Evolutionary conservation across 331 rosid species (phyloP).

Genomic region (Dryas integrifolia): DNA sequence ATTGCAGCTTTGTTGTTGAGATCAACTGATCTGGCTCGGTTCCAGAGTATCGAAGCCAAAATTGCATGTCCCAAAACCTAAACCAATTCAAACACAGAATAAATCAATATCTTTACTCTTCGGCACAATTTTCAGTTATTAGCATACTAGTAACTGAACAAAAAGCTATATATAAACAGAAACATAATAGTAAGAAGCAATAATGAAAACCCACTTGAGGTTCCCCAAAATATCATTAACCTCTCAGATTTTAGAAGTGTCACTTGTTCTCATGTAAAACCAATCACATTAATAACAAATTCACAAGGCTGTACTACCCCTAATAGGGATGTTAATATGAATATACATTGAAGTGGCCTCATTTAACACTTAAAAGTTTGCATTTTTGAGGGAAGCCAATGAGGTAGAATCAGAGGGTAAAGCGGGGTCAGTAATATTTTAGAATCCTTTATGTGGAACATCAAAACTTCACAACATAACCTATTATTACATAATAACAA

Average conservation of each 20-base stretch:
- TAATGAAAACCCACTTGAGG: neutral
- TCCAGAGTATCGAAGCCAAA: conserved; percentile 68
- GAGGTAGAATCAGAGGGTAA: neutral
- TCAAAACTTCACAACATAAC: neutral
- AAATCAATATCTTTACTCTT: conserved; percentile 14
- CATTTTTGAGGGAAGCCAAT: neutral
- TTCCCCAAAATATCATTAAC: neutral
- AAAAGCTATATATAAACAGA: neutral
- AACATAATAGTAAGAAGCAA: neutral
- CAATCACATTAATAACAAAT: neutral
- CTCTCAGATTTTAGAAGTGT: neutral
- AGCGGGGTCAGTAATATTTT: neutral
- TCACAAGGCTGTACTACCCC: neutral
- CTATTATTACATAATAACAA: neutral
- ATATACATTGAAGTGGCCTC: neutral
- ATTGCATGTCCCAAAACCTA: conserved; percentile 70
- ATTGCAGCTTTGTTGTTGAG: conserved; percentile 76
- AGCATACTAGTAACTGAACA: neutral
- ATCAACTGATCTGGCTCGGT: conserved; percentile 78
- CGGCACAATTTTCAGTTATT: conserved; percentile 13
- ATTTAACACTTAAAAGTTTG: neutral
- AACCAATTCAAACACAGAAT: conserved; percentile 25
- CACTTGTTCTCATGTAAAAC: conserved; percentile 9
- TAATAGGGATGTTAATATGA: neutral
- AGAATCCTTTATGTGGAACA: neutral